These are phyloP conservation scores for Bryoerythrophyllum caledonicum DNA, from an alignment of 225 moss, liverwort and hornwort species.

Conservation along the genomic window DNA sequence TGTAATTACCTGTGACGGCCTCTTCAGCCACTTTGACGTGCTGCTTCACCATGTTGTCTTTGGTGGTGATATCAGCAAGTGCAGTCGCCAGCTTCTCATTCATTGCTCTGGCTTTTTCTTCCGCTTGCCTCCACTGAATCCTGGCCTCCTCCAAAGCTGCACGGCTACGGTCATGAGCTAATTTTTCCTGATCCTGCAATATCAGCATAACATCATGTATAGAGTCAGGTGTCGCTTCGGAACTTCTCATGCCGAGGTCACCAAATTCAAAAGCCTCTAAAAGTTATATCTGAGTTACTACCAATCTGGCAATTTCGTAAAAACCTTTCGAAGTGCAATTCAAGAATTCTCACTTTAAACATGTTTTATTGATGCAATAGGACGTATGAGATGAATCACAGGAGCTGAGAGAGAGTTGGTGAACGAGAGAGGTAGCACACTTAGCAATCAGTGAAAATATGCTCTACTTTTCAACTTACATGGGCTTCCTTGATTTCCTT, in stretches of 20 bases:
- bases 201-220: background rate
- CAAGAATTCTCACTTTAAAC: too few species aligned
- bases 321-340: too few species aligned
- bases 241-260: background rate
- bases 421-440: too few species aligned
- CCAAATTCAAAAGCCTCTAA: background rate
- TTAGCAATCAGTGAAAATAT: too few species aligned
- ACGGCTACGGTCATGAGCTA: slow-evolving; percentile 27
- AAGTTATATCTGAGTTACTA: background rate
- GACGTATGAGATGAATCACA: too few species aligned
- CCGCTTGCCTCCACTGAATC: slow-evolving; percentile 56
- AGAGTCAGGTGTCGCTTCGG: background rate
- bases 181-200: slow-evolving; percentile 23
- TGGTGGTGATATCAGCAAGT: slow-evolving; percentile 58
- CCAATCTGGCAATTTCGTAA: background rate
- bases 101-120: slow-evolving; percentile 41
- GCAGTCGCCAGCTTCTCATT: slow-evolving; percentile 49
- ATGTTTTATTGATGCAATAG: too few species aligned
- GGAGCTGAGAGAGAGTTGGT: too few species aligned
- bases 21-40: slow-evolving; percentile 82
- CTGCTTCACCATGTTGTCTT: slow-evolving; percentile 72
- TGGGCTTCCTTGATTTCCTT: slow-evolving; percentile 24
- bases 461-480: background rate
- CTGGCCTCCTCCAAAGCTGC: slow-evolving; percentile 46
- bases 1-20: slow-evolving; percentile 50